Base-by-base conservation (phyloP, 2,329 filamentous ascomycete species). In the Fusarium pilosicola region DNA sequence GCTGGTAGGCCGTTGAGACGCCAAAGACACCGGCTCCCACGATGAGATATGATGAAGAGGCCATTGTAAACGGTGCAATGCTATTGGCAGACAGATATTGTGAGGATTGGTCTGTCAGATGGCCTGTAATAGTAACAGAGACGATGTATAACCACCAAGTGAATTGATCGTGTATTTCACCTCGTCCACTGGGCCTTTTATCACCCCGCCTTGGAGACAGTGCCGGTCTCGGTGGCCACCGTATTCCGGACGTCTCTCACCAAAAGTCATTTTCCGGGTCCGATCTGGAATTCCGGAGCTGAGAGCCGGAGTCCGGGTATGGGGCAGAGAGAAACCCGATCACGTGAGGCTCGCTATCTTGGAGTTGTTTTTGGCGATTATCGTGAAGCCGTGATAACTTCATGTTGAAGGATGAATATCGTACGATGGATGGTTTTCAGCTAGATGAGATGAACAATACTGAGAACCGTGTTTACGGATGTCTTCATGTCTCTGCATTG, bases 11-110 rank as follows among this genome's bases (percentile, higher is more conserved):
- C 0, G 90, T 92, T 28, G 89, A 91, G 41, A 88, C 87, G 42
- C 91, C 91, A 77, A 92, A 92, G 36, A 91, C 88, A 49, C 91
- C 91, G 13, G 88, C 89, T 39, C 91, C 91, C 48, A 92, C 81
- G 64, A 93, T 91, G 65, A 92, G 81, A 74, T 86, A 87, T 20
- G 85, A 86, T 18, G 69, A 45, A 20, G 76, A 70, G 26, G 77
- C 41, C 78, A 80, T 80, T 34, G 44, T 68, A 34, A 52, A 10
- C 30, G 28, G 17, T 52, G 41, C 36, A 41, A 42, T 42, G 49
- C 32, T 74, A 62, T 54, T 63, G 68, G 71, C 51, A 64, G 65
- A 65, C 59, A 45, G n/a, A 30, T 44, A 38, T 24, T 28, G 52
- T 48, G 44, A 42, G 32, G 30, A 51, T 22, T 56, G 49, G 41